Conservation (phyloP, 805 yeast genomes). For the Danielia reshetovae region DNA sequence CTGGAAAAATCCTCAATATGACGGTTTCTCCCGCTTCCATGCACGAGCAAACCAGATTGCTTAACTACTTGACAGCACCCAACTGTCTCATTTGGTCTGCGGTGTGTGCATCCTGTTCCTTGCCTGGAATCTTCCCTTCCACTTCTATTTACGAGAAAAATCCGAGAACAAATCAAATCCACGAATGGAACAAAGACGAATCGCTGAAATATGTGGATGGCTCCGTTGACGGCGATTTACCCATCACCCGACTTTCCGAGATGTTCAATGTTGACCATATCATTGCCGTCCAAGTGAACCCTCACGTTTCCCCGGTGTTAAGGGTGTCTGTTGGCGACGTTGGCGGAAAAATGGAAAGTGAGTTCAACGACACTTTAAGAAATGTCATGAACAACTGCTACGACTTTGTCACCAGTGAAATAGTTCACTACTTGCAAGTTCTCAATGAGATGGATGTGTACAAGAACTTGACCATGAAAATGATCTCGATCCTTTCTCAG, state of each 20-base stretch:
- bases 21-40: conserved; percentile 90
- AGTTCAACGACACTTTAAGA: conserved; percentile 52
- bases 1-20: conserved; percentile 88
- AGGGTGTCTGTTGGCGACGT: conserved; percentile 63
- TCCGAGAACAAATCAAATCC: conserved; percentile 62
- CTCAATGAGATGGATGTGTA: conserved; percentile 73
- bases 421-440: conserved; percentile 72
- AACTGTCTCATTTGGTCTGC: conserved; percentile 83
- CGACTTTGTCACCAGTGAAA: conserved; percentile 62
- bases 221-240: conserved; percentile 90
- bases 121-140: conserved; percentile 89
- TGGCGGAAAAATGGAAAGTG: conserved; percentile 66
- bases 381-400: conserved; percentile 50
- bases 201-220: conserved; percentile 90
- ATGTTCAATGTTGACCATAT: conserved; percentile 98
- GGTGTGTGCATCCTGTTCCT: conserved; percentile 89
- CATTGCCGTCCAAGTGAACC: conserved; percentile 96
- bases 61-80: conserved; percentile 78
- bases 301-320: conserved; percentile 89
- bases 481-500: conserved; percentile 76
- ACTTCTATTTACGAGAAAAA: conserved; percentile 82
- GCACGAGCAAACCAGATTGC: conserved; percentile 84
- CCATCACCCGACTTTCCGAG: conserved; percentile 84
- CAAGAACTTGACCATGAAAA: conserved; percentile 65
- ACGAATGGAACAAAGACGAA: conserved; percentile 76